These are phyloP conservation scores for Euclidium syriacum DNA, from an alignment of 345 rosid species.

Conservation along the genomic window DNA sequence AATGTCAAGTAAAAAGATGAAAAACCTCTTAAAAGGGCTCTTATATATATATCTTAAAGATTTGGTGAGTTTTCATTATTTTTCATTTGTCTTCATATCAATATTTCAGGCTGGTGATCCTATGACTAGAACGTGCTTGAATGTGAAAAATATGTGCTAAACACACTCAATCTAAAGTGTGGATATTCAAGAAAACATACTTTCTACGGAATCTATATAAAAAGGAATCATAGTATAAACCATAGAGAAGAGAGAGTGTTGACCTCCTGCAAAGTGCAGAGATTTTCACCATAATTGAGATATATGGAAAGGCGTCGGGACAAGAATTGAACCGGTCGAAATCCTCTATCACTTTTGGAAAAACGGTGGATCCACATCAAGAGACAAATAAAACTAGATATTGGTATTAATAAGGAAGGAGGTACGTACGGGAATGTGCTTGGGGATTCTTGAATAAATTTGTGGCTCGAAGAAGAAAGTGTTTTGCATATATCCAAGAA, in stretches of 20 bases:
- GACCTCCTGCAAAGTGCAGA: too few species aligned
- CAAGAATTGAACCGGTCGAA: too few species aligned
- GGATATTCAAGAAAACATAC: background rate
- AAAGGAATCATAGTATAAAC: background rate
- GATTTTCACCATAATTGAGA: too few species aligned
- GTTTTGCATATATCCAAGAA: too few species aligned
- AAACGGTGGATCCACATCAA: too few species aligned
- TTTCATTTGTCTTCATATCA: background rate
- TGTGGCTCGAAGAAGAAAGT: too few species aligned
- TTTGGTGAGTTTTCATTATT: constrained; percentile 34
- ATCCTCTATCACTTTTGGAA: too few species aligned
- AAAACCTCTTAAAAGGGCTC: constrained; percentile 51
- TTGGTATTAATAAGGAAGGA: too few species aligned
- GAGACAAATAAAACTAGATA: too few species aligned
- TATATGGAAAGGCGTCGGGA: too few species aligned
- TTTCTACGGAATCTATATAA: background rate
- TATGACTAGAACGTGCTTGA: background rate
- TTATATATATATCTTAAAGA: constrained; percentile 42
- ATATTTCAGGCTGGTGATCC: background rate
- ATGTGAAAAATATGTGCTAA: background rate
- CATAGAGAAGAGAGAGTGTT: background rate
- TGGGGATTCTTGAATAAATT: too few species aligned
- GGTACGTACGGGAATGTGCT: too few species aligned
- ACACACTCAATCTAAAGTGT: background rate
- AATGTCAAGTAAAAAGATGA: constrained; percentile 23